A percentile compares a stretch with the other conserved stretches of the same genome.
phyloP scores from a whole-genome alignment of 345 rosid genomes.

The Sisymbrium irio region DNA sequence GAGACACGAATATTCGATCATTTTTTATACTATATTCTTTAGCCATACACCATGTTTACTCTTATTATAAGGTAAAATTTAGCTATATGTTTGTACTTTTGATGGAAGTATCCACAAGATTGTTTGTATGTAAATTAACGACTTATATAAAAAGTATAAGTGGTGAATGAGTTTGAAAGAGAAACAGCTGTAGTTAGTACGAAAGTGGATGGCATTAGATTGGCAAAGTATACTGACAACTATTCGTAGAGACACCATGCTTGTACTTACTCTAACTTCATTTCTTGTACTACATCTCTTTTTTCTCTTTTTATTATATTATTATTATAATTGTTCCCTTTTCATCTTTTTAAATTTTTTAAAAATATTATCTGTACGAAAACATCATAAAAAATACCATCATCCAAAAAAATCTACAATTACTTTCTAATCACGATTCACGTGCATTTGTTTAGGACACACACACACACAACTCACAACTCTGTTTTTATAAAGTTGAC shows the following conservation, averaged over 20 bases:
- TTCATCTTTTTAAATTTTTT: background rate
- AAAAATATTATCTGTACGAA: background rate
- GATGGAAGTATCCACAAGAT: background rate
- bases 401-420: background rate
- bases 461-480: too few species aligned
- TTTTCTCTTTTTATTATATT: background rate
- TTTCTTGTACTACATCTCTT: constrained; percentile 14
- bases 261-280: constrained; percentile 16
- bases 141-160: background rate
- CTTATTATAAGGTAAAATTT: too few species aligned
- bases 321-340: background rate
- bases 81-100: background rate
- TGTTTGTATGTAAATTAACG: background rate
- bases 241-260: background rate
- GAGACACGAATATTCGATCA: background rate
- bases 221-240: constrained; percentile 19
- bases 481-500: background rate
- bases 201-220: constrained; percentile 25
- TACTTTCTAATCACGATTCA: background rate
- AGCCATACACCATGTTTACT: background rate
- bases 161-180: background rate
- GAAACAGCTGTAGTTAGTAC: constrained; percentile 30
- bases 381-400: background rate
- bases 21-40: background rate
- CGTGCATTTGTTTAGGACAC: background rate